These are phyloP conservation scores for Calonectria ilicicola DNA, from an alignment of 2,329 filamentous ascomycete genomes.

Conservation along the genomic window DNA sequence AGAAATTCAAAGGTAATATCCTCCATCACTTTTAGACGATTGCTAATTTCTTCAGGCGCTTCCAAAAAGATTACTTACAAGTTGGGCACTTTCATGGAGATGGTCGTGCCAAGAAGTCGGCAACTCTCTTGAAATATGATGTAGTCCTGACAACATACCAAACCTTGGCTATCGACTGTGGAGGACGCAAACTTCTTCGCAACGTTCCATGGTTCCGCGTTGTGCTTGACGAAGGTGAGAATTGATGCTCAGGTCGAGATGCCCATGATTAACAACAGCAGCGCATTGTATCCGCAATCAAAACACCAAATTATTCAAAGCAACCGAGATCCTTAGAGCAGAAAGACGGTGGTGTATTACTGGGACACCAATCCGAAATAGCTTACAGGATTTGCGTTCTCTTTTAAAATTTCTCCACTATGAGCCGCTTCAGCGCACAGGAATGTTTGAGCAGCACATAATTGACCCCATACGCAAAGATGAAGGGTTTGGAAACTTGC, in stretches of 20 bases:
- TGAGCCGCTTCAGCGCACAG: neutral
- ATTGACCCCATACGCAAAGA: neutral
- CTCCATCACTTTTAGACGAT: too few species aligned
- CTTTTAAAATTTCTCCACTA: neutral
- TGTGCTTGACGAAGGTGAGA: neutral
- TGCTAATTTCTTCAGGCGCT: neutral
- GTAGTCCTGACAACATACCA: neutral
- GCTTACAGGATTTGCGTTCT: neutral
- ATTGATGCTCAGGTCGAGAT: neutral
- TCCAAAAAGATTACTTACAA: neutral
- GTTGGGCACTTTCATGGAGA: conserved; percentile 1
- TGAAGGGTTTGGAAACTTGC: neutral
- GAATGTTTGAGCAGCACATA: neutral
- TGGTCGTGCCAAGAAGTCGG: neutral
- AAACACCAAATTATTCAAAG: neutral
- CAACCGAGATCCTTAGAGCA: neutral
- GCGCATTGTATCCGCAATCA: neutral
- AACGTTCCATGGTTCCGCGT: neutral
- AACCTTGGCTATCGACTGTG: neutral
- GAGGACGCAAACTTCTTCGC: neutral
- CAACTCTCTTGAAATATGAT: neutral
- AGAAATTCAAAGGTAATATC: neutral
- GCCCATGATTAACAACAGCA: neutral
- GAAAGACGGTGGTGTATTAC: neutral
- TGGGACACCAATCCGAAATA: neutral